Evolutionary conservation across 1,139 yeast species (phyloP), one percentile per base, ranked within the genome.

Genomic region (Pichia sp.): DNA sequence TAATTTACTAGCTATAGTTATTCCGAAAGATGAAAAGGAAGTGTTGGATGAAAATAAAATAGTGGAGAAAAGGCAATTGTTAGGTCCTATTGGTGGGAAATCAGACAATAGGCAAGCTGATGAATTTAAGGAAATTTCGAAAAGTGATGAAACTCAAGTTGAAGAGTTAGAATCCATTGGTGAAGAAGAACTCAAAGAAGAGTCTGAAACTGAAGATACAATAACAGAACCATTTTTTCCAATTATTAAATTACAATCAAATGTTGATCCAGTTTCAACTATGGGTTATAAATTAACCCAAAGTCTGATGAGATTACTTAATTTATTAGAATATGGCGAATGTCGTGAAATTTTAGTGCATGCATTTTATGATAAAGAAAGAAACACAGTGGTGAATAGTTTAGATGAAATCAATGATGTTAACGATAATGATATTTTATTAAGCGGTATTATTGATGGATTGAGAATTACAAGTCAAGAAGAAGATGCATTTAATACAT

Each of bases 381-480:
- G 20, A 20, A 20, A 11, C 4, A n/a, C 50, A 5, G 24, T 57
- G 6, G 35, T 38, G 5, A 23, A 6, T 10, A 8, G 11, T 11
- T 11, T 25, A 3, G 27, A 41, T 3, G 32, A 36, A 24, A 30
- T 28, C 0, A 30, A 38, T 5, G n/a, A 36, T 9, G 2, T 31
- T 3, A n/a, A n/a, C n/a, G 41, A 48, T 10, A 44, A 49, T 4
- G n/a, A 33, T 29, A 49, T 55, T n/a, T 39, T 80, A 24, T 68
- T 81, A 5, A 79, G 85, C 55, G 90, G 89, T 1, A 65, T 82
- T 2, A 71, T 82, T 24, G 92, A 83, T 58, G 70, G 73, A 46
- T 53, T 82, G 46, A 55, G 46, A 28, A 51, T 58, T 6, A 52
- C 52, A 35, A 49, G 55, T 35, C 49, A 12, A 27, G 33, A 28